Conservation (phyloP, 73 alveolate species). For the Diophrys appendiculata region DNA sequence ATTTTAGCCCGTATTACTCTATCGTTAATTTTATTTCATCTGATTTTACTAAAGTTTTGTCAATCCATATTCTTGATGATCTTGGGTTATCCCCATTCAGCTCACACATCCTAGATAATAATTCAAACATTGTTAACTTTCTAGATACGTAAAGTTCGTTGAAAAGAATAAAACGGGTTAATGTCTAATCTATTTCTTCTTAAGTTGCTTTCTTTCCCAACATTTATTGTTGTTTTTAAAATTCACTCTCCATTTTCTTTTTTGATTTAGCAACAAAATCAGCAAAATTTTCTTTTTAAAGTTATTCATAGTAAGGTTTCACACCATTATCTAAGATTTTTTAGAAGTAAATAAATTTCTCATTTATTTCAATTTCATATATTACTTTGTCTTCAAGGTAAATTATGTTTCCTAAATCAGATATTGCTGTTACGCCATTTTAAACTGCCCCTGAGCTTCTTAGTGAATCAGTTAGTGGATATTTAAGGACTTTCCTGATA, state of each 20-base stretch:
- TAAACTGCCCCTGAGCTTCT: too few species aligned
- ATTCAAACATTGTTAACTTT: conserved; percentile 1
- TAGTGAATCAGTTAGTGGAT: too few species aligned
- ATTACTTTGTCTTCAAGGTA: not conserved
- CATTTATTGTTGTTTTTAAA: not conserved
- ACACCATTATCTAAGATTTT: conserved; percentile 24
- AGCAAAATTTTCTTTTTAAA: too few species aligned
- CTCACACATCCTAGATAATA: conserved; percentile 1
- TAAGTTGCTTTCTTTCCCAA: not conserved
- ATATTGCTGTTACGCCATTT: not conserved
- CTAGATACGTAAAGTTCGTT: conserved; percentile 23
- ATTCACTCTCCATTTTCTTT: not conserved
- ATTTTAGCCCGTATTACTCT: not conserved
- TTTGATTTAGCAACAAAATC: too few species aligned
- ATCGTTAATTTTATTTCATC: not conserved
- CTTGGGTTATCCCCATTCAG: not conserved
- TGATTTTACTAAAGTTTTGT: not conserved
- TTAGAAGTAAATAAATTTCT: not conserved
- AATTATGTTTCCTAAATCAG: not conserved
- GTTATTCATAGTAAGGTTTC: conserved; percentile 9
- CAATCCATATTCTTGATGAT: conserved; percentile 18
- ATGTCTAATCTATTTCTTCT: not conserved
- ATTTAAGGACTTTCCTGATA: conserved; percentile 24
- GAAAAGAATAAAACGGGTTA: not conserved
- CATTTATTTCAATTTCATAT: conserved; percentile 19